Evolutionary conservation across 768 basidiomycete genomes (phyloP), one percentile per base, ranked within the genome.

Genomic region (Boletus sp.): DNA sequence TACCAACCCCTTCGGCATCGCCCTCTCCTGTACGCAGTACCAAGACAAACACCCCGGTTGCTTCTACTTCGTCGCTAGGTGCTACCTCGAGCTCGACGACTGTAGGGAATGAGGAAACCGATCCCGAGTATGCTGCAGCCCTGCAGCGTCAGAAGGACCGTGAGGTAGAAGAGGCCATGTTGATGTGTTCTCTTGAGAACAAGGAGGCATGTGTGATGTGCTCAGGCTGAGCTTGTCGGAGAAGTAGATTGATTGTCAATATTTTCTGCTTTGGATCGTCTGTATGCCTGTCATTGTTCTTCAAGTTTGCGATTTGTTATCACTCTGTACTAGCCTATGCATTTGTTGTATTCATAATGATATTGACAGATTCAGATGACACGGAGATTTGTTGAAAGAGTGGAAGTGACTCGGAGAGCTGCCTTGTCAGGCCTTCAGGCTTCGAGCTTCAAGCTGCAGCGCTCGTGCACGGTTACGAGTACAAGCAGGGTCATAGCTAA

Each of bases 191-290:
- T 60, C 64, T 96, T 48, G 93, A 95, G 72, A 96, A 96, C 75
- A 94, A 94, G 79, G 94, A 96, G 53, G 92, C 90, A 1, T 96
- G 93, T 68, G 65, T 94, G 70, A 94, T 94, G 92, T 94, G 92
- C 76, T 92, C 90, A 58, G 89, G 87, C 53, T 92, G 71, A 83
- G 30, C 20, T 35, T 40, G 42, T 24, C 7, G 42, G 29, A 40
- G 11, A 37, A 24, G 37, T 32, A 28, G 42, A 17, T 32, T 41
- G 10, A 44, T 42, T 57, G n/a, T 17, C 33, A 2, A 14, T 52
- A 35, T 44, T 46, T 46, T 45, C 17, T 49, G 37, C 44, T 36
- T 50, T 51, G 46, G 42, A 56, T 62, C 24, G 51, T 49, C 18
- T 50, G 44, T 40, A 57, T 56, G 47, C 47, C 41, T 50, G 42